Evolutionary conservation across 768 basidiomycete species (phyloP), one percentile per base, ranked within the genome.

Genomic region (Phylloporus sp.): DNA sequence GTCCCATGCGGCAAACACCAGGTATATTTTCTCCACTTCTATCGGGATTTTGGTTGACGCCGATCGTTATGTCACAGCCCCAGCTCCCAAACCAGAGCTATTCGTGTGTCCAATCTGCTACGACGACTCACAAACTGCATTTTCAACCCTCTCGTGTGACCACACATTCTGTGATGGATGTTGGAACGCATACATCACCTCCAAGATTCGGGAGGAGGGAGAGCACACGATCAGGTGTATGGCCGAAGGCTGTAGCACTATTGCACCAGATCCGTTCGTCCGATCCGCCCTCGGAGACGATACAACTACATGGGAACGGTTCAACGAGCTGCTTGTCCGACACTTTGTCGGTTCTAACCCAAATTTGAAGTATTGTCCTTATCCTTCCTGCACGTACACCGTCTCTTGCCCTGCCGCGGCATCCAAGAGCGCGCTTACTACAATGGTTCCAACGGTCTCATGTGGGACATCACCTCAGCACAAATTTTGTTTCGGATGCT

Each of bases 101-200:
- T 95, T 95, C 70, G 77, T 88, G 29, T 99, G 97, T 71, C 89
- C 92, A 4, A 90, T 98, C 66, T 99, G 97, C 74, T 98, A 86
- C 70, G 88, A 89, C 64, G 89, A 93, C 58, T 70, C 76, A 20
- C 76, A 80, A 50, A 85, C 84, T 2, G 77, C 88, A 28, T 74
- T 88, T 15, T 78, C 97, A 34, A 75, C 80, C 13, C 78, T 98
- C 43, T 76, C 80, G 27, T 99, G 97, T 70, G 84, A 81, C 40
- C 95, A 98, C 68, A 68, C 79, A 18, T 97, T 91, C 71, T 95
- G 92, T 71, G 76, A 76, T 11, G 80, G 74, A 6, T 95, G 94
- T 70, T 97, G 95, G 95, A 72, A 70, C 38, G 85, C 85, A 45
- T 95, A 95, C 65, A 66, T 86, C 45, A 71, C 73, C 24, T 82